Evolutionary conservation across 345 rosid genomes (phyloP).

Genomic region (Melaleuca alternifolia): DNA sequence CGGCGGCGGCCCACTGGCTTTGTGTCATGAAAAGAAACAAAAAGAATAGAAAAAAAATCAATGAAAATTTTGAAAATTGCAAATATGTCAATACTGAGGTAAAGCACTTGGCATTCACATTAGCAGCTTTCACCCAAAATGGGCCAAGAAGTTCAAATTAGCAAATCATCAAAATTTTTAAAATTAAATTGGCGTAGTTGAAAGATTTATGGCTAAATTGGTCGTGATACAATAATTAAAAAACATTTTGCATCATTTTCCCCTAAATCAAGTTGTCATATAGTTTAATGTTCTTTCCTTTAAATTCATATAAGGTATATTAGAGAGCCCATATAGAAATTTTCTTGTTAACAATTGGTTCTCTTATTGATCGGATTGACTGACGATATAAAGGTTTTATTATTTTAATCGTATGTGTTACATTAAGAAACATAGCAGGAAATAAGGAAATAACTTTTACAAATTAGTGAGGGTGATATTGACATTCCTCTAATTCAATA

Average conservation of each 20-base stretch:
- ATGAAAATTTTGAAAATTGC: not conserved
- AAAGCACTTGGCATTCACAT: fast-evolving
- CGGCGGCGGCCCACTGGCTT: fast-evolving
- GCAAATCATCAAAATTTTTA: no score
- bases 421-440: not conserved
- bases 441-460: not conserved
- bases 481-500: not conserved
- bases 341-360: no score
- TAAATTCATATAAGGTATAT: no score
- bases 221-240: no score
- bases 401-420: not conserved
- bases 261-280: no score
- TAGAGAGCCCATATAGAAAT: no score
- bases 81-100: no score
- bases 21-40: not conserved
- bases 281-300: no score
- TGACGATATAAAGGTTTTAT: not conserved
- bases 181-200: no score
- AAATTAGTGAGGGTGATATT: not conserved
- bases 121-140: not conserved
- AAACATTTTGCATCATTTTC: no score
- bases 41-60: not conserved
- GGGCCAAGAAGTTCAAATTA: not conserved
- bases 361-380: not conserved
- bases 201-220: no score